Evolutionary conservation across 192 early-diverging fungal species (phyloP).

Genomic region (Coemansia sp.): DNA sequence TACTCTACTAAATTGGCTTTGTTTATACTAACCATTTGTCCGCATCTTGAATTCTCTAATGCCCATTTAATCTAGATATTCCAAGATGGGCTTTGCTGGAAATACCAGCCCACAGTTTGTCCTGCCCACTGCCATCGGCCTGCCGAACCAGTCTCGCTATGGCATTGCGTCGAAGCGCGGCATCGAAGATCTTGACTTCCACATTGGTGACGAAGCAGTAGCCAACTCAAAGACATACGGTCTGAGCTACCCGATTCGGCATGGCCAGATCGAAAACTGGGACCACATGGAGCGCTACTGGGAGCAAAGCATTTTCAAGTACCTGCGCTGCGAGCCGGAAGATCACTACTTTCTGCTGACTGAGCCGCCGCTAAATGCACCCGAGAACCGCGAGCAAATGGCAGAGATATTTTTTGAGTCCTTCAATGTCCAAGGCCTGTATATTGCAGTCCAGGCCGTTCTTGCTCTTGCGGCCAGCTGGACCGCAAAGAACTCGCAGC

Average conservation of each 20-base stretch:
- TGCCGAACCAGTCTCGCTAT: slow-evolving; percentile 54
- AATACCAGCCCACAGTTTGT: slow-evolving; percentile 97
- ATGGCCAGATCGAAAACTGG: slow-evolving; percentile 99
- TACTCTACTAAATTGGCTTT: background rate
- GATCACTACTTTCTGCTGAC: slow-evolving; percentile 97
- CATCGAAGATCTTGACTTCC: slow-evolving; percentile 96
- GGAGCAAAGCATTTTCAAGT: slow-evolving; percentile 98
- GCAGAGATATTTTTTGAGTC: slow-evolving; percentile 99
- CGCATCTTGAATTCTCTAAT: background rate
- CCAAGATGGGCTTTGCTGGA: slow-evolving; percentile 97
- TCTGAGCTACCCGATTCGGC: slow-evolving; percentile 89
- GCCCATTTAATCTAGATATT: slow-evolving; percentile 59
- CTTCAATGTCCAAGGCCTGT: slow-evolving; percentile 95
- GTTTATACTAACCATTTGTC: background rate
- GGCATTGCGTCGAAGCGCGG: slow-evolving; percentile 94
- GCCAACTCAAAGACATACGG: slow-evolving; percentile 87
- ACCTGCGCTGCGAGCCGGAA: slow-evolving; percentile 97
- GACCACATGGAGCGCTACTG: slow-evolving; percentile 99
- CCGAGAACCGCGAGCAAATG: slow-evolving; percentile 98
- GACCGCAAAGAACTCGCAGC: slow-evolving; percentile 80
- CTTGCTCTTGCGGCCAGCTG: slow-evolving; percentile 95
- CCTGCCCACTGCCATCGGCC: slow-evolving; percentile 90
- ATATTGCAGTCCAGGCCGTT: slow-evolving; percentile 99
- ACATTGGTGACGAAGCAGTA: slow-evolving; percentile 94
- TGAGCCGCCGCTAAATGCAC: slow-evolving; percentile 96